These are phyloP conservation scores for Agapanthus africanus DNA, from an alignment of 106 monocot genomes.

Conservation along the genomic window DNA sequence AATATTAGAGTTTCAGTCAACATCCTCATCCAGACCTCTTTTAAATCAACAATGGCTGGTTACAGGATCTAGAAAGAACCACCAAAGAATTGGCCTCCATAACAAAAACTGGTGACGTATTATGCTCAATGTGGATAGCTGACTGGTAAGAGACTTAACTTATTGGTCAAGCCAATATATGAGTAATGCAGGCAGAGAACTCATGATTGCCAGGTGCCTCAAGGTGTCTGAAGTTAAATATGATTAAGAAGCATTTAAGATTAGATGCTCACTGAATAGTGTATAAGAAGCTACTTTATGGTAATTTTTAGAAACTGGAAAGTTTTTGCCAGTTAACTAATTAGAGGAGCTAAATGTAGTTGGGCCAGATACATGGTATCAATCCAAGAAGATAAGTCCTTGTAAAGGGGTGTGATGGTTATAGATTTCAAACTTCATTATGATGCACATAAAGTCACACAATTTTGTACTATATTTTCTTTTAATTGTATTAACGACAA, in stretches of 20 bases:
- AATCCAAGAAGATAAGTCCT: not conserved
- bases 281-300: not conserved
- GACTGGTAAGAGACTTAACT: not conserved
- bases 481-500: not conserved
- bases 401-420: not conserved
- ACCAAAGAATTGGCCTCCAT: not conserved
- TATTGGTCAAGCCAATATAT: not conserved
- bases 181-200: not conserved
- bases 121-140: not conserved
- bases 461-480: not conserved
- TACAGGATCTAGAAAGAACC: not conserved
- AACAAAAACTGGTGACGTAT: not conserved
- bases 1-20: not conserved
- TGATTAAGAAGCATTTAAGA: not conserved
- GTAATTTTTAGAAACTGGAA: not conserved
- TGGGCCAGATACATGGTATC: not conserved
- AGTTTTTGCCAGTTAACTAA: not conserved
- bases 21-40: not conserved
- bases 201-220: not conserved
- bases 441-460: not conserved
- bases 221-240: not conserved
- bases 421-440: not conserved
- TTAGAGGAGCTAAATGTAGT: not conserved
- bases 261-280: not conserved
- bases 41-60: not conserved